Conservation (phyloP, 345 rosid genomes). For the Atalantia buxifolia region DNA sequence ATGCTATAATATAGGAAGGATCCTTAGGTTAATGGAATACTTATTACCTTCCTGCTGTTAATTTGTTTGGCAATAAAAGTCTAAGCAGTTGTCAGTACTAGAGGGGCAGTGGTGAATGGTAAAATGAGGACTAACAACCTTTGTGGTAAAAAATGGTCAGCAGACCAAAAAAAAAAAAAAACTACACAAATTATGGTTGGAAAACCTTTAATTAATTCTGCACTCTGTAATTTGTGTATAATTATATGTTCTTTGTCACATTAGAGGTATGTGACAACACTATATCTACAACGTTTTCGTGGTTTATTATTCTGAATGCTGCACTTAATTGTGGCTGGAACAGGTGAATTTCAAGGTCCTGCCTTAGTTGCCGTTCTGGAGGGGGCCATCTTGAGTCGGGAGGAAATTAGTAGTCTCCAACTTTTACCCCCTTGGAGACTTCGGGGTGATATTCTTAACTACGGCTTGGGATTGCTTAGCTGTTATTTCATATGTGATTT, state of each 20-base stretch:
- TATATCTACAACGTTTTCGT: background rate
- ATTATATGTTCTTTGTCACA: background rate
- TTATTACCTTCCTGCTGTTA: background rate
- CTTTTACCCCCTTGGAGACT: conserved; percentile 92
- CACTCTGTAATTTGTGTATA: background rate
- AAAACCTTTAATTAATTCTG: background rate
- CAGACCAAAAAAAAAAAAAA: no score
- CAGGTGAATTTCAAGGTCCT: conserved; percentile 97
- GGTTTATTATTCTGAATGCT: conserved; percentile 11
- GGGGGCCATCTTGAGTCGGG: conserved; percentile 81
- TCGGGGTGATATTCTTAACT: conserved; percentile 74
- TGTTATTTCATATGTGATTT: conserved; percentile 76
- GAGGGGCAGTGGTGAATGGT: background rate
- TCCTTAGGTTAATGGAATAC: background rate
- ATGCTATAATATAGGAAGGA: conserved; percentile 5
- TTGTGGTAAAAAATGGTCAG: no score
- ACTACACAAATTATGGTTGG: no score
- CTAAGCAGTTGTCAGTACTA: background rate
- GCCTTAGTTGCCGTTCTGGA: conserved; percentile 83
- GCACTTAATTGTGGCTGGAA: conserved; percentile 14
- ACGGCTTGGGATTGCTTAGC: conserved; percentile 90
- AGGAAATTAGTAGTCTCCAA: conserved; percentile 91
- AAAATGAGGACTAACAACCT: no score
- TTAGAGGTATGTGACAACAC: background rate
- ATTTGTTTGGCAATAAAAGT: background rate